Evolutionary conservation across 176 grass and related monocot genomes (phyloP), one percentile per base, ranked within the genome.

Genomic region (Oryza rufipogon): DNA sequence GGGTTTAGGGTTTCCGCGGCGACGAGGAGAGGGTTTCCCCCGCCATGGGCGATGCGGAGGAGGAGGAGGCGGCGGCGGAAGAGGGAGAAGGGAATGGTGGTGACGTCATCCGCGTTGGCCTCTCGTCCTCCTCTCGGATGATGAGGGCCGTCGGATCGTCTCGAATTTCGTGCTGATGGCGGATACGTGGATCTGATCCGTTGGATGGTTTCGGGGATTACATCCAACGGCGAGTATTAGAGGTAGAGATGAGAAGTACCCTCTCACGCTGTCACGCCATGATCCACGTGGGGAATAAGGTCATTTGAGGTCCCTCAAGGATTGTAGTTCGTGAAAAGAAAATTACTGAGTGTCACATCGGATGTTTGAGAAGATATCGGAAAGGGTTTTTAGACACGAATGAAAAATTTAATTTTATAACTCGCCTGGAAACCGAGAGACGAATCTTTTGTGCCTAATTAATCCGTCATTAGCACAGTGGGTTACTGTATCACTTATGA

Each of bases 1-100:
- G 81, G 85, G 76, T 74, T 84, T 75, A 87, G 52, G 81, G 85
- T 71, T 90, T 82, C 51, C 23, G 73, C 4, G 66, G 38, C 33
- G 78, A 73, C 41, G 32, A 70, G 28, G 78, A 73, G 51, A 87
- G 84, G 81, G 84, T 71, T 90, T 77, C 76, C 15, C 54, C 64
- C 73, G 87, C 91, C 91, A 92, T 89, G 45, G 84, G 36, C 46
- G 39, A 39, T 33, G 46, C 25, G 6, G 8, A 64, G 48, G 75
- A 17, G 26, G 39, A 6, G 49, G 38, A 0, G 34, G n/a, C 1
- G 34, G n/a, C 6, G 11, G 52, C 2, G 34, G 66, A 17, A 61
- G 47, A 19, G 13, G 34, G 12, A 34, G 46, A 68, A 28, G 5
- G 30, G 74, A 60, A 48, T 4, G 78, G 75, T 58, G 44, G 11